A percentile compares a stretch with the other conserved stretches of the same genome.
phyloP scores from a whole-genome alignment of 495 filamentous ascomycete genomes.

The Astrothelium subdiscretum region DNA sequence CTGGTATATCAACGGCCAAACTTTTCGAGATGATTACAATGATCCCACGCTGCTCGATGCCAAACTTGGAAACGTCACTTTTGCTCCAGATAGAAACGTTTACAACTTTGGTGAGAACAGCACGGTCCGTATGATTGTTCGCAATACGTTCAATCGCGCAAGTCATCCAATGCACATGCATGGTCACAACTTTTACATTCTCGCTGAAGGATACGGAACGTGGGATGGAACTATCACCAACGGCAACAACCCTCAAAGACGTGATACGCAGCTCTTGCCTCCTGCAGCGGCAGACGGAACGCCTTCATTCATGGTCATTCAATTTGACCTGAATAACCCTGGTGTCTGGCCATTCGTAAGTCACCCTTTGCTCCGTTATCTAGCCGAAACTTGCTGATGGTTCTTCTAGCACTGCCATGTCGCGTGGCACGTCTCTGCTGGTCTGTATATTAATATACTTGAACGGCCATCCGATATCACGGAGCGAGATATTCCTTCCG shows the following conservation, averaged over 20 bases:
- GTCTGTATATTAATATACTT: slow-evolving; percentile 22
- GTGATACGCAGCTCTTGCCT: slow-evolving; percentile 13
- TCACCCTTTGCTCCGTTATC: slow-evolving; percentile 42
- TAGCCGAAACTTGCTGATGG: background rate
- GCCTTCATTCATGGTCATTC: slow-evolving; percentile 34
- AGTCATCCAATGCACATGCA: slow-evolving; percentile 20
- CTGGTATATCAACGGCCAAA: slow-evolving; percentile 22
- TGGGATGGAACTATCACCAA: background rate
- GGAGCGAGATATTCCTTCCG: slow-evolving; percentile 13
- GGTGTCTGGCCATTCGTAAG: slow-evolving; percentile 42
- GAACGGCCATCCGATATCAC: slow-evolving; percentile 14
- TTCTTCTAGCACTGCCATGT: slow-evolving; percentile 17
- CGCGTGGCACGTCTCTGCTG: slow-evolving; percentile 23
- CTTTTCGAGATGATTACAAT: slow-evolving; percentile 28
- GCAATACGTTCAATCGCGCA: slow-evolving; percentile 12
- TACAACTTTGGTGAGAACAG: slow-evolving; percentile 24
- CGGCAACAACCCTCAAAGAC: slow-evolving; percentile 9
- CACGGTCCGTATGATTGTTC: slow-evolving; percentile 21
- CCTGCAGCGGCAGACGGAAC: background rate
- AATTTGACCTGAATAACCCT: slow-evolving; percentile 38
- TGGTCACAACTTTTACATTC: slow-evolving; percentile 19
- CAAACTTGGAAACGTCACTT: slow-evolving; percentile 22
- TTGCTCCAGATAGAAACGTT: slow-evolving; percentile 17
- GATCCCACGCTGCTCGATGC: slow-evolving; percentile 26
- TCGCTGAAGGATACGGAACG: slow-evolving; percentile 15